phyloP scores from a whole-genome alignment of 2,329 filamentous ascomycete species.

The Chaetomiaceae sp. region DNA sequence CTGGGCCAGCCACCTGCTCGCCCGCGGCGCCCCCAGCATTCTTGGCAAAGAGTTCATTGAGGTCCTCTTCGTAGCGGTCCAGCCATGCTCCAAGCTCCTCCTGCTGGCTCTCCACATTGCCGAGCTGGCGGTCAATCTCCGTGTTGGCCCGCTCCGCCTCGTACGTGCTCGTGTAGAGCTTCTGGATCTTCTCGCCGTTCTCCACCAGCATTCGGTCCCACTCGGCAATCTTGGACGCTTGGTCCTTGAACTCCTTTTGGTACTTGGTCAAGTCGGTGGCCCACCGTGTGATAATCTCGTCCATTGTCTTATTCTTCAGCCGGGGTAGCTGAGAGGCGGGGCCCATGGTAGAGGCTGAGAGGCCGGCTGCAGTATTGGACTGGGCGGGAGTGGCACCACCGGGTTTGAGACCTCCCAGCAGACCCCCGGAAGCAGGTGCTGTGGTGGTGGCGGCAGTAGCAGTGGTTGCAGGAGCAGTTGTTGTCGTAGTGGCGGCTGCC shows the following conservation, averaged over 20 bases:
- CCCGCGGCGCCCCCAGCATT: slow-evolving; percentile 62
- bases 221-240: slow-evolving; percentile 77
- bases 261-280: slow-evolving; percentile 93
- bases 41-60: slow-evolving; percentile 80
- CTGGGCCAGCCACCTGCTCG: slow-evolving; percentile 77
- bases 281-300: slow-evolving; percentile 97
- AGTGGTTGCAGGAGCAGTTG: slow-evolving; percentile 30
- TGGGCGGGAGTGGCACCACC: slow-evolving; percentile 28
- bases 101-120: slow-evolving; percentile 86
- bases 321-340: slow-evolving; percentile 81
- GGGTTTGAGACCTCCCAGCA: slow-evolving; percentile 35
- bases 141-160: slow-evolving; percentile 90
- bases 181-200: slow-evolving; percentile 92
- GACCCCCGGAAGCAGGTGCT: slow-evolving; percentile 17
- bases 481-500: slow-evolving; percentile 29
- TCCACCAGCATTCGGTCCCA: slow-evolving; percentile 94
- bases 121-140: slow-evolving; percentile 89
- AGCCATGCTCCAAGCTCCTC: slow-evolving; percentile 84
- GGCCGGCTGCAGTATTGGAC: slow-evolving; percentile 30
- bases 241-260: slow-evolving; percentile 91
- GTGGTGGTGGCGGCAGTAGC: slow-evolving; percentile 27
- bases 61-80: slow-evolving; percentile 85
- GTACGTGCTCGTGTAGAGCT: slow-evolving; percentile 85
- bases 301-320: slow-evolving; percentile 97
- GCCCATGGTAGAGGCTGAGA: slow-evolving; percentile 73